Evolutionary conservation across 306 rosid genomes (phyloP).

Genomic region (Urtica urens): DNA sequence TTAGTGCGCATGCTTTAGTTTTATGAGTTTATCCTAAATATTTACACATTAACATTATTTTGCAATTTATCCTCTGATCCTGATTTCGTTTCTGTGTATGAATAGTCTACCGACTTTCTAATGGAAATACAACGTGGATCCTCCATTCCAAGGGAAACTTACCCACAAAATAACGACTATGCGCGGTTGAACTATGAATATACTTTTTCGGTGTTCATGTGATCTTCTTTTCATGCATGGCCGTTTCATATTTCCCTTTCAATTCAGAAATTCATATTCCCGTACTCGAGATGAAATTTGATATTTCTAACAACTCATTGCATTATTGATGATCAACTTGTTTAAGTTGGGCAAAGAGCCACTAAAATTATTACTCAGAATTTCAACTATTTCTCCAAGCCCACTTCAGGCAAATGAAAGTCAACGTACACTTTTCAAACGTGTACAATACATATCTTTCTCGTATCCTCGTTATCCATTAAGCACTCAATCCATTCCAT

Average conservation of each 20-base stretch:
- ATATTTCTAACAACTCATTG: slow-evolving; percentile 13
- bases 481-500: slow-evolving; percentile 3
- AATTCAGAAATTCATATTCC: slow-evolving; percentile 13
- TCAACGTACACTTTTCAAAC: slow-evolving; percentile 20
- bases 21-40: too few species aligned
- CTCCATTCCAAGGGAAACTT: slow-evolving; percentile 29
- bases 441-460: slow-evolving; percentile 5
- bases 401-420: slow-evolving; percentile 13
- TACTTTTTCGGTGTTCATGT: slow-evolving; percentile 13
- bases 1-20: too few species aligned
- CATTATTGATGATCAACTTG: slow-evolving; percentile 21
- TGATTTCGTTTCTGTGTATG: too few species aligned
- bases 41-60: too few species aligned
- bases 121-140: too few species aligned
- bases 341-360: slow-evolving; percentile 54
- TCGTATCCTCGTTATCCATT: slow-evolving; percentile 6
- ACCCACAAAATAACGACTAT: slow-evolving; percentile 32
- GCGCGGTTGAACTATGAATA: background rate
- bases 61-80: too few species aligned
- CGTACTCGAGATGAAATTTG: slow-evolving; percentile 14
- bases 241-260: background rate
- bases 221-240: slow-evolving; percentile 5
- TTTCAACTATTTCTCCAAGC: slow-evolving; percentile 27
- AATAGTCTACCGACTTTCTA: too few species aligned
- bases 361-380: slow-evolving; percentile 25